Evolutionary conservation across 306 rosid species (phyloP).

Genomic region (Fragaria nilgerrensis): DNA sequence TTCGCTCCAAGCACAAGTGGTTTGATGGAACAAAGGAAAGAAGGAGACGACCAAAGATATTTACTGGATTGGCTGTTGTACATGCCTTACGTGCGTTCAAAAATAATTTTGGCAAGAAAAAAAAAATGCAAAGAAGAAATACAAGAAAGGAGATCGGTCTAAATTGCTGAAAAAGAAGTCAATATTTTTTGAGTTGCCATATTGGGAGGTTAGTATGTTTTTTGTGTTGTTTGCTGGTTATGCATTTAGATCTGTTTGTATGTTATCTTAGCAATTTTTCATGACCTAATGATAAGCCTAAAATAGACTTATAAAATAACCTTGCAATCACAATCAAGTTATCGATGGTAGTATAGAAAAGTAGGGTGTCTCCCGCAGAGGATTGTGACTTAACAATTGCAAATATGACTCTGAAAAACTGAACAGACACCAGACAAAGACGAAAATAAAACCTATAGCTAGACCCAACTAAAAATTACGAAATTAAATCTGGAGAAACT

Average conservation of each 20-base stretch:
- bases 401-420: no score
- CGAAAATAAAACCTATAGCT: no score
- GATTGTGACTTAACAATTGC: no score
- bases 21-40: background rate
- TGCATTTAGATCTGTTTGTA: background rate
- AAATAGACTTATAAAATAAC: no score
- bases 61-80: background rate
- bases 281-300: no score
- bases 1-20: background rate
- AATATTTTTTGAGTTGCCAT: background rate
- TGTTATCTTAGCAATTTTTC: background rate
- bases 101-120: background rate
- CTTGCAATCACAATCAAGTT: no score
- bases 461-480: no score
- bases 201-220: background rate
- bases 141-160: background rate
- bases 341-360: no score
- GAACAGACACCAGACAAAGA: no score
- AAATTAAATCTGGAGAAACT: no score
- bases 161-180: background rate
- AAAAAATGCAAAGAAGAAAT: background rate
- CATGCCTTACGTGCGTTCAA: background rate
- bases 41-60: background rate
- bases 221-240: no score
- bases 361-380: no score